Evolutionary conservation across 257 asterid species (phyloP).

Genomic region (Coffea canephora): DNA sequence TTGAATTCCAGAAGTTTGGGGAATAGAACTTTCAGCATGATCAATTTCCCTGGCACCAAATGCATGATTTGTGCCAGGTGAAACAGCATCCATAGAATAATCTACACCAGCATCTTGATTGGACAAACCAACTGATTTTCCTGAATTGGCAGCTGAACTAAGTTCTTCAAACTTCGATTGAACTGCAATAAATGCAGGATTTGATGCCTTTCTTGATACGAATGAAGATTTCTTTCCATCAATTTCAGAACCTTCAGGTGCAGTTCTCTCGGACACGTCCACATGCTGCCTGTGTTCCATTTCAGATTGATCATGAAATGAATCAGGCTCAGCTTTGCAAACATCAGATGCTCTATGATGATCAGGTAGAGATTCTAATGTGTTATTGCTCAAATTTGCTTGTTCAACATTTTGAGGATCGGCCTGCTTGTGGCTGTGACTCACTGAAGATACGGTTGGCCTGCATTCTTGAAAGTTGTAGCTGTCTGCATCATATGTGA

Average conservation of each 20-base stretch:
- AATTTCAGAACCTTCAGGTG: conserved; percentile 44
- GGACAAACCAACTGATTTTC: conserved; percentile 37
- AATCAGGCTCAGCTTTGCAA: conserved; percentile 32
- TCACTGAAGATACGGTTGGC: conserved; percentile 10
- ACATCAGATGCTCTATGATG: conserved; percentile 31
- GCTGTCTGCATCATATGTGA: conserved; percentile 31
- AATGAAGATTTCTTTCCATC: conserved; percentile 38
- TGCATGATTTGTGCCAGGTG: conserved; percentile 37
- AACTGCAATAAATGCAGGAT: conserved; percentile 85
- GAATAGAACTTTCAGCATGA: conserved; percentile 36
- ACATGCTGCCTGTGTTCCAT: conserved; percentile 24
- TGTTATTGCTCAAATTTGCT: conserved; percentile 24
- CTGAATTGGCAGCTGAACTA: conserved; percentile 41
- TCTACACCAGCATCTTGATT: conserved; percentile 43
- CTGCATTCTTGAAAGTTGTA: conserved; percentile 22
- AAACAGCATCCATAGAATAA: conserved; percentile 35
- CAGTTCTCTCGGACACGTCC: conserved; percentile 21
- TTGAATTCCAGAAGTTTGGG: conserved; percentile 39
- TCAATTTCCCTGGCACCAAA: conserved; percentile 36
- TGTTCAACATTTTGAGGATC: conserved; percentile 28
- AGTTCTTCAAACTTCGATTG: conserved; percentile 87
- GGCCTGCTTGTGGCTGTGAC: conserved; percentile 15
- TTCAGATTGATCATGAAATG: conserved; percentile 32
- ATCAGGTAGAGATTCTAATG: conserved; percentile 32
- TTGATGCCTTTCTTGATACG: conserved; percentile 59